Conservation (phyloP, 139 green algal species). For the Tetraselmis chui region DNA sequence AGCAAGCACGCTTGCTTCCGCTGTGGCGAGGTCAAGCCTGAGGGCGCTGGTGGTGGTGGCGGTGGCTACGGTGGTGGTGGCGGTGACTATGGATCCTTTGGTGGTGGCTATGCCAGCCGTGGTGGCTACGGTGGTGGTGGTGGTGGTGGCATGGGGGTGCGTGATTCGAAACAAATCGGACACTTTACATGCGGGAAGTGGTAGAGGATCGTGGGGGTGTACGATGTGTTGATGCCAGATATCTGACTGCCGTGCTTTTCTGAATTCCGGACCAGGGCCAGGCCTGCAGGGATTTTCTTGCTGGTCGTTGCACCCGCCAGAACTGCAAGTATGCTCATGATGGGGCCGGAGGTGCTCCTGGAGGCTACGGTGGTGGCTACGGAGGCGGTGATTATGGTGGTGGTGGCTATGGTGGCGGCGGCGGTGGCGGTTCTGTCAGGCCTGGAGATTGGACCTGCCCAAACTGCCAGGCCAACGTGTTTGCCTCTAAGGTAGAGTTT, state of each 20-base stretch:
- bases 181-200: too few relatives aligned
- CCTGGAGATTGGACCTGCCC: neutral
- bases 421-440: neutral
- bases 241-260: neutral
- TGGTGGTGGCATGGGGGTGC: neutral
- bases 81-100: neutral
- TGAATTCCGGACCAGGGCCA: neutral
- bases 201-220: too few relatives aligned
- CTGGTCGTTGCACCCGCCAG: neutral
- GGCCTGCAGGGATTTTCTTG: neutral
- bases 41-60: neutral
- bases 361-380: neutral
- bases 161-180: neutral
- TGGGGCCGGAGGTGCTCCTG: neutral
- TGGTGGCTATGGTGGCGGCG: neutral
- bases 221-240: neutral
- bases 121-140: neutral
- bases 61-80: neutral
- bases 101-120: neutral
- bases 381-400: neutral
- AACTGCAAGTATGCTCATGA: neutral
- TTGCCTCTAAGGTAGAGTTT: conserved; percentile 1
- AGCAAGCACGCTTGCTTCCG: neutral
- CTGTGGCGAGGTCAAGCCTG: neutral
- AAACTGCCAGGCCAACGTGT: neutral